phyloP scores from a whole-genome alignment of 2,329 filamentous ascomycete genomes.

The Aspergillus ochraceus region DNA sequence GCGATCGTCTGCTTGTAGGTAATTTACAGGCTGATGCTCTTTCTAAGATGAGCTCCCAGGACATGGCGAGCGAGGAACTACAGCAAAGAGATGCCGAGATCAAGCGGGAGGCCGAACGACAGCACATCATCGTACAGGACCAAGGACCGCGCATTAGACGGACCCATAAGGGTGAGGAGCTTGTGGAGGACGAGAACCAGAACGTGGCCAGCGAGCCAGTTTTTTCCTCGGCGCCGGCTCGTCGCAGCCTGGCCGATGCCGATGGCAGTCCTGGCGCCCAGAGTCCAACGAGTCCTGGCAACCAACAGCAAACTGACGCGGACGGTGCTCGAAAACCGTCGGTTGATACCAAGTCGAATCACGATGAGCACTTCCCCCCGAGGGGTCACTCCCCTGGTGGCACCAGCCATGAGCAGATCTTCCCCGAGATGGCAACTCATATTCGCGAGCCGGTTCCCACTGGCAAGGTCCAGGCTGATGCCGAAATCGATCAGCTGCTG shows the following conservation, averaged over 20 bases:
- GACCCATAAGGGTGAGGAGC: constrained; percentile 93
- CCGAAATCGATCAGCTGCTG: constrained; percentile 86
- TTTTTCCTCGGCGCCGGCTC: constrained; percentile 47
- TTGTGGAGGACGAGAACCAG: constrained; percentile 72
- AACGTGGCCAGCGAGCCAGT: constrained; percentile 48
- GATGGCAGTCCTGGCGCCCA: constrained; percentile 29
- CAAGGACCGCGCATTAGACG: constrained; percentile 76
- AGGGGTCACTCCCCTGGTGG: constrained; percentile 74
- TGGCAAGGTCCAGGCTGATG: constrained; percentile 62
- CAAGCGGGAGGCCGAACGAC: constrained; percentile 57
- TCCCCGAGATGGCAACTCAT: constrained; percentile 42
- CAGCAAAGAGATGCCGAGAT: constrained; percentile 63
- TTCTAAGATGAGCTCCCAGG: constrained; percentile 83
- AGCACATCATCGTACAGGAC: constrained; percentile 76
- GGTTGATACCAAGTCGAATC: constrained; percentile 51
- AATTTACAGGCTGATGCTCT: constrained; percentile 72
- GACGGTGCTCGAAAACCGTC: constrained; percentile 22
- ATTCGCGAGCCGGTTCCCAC: constrained; percentile 45
- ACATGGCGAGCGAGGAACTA: constrained; percentile 88
- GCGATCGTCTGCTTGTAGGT: constrained; percentile 71
- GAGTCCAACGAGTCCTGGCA: constrained; percentile 28
- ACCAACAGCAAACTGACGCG: constrained; percentile 21
- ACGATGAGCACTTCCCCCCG: constrained; percentile 82
- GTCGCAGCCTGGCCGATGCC: constrained; percentile 40
- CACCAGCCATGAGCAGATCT: constrained; percentile 43